Conservation (phyloP, 2,329 filamentous ascomycete genomes). For the Fusarium sp. region DNA sequence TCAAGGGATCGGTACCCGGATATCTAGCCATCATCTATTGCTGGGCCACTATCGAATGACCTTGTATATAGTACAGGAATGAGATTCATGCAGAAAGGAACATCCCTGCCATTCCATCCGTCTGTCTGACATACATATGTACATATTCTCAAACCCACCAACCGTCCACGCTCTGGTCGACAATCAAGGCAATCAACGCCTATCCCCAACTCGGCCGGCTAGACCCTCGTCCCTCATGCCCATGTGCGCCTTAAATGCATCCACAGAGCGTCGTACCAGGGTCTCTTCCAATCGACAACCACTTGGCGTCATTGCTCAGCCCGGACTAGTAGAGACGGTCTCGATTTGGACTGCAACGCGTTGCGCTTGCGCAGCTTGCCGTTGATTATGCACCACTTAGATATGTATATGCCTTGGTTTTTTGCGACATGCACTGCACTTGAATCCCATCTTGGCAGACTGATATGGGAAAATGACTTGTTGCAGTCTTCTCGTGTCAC, state of each 20-base stretch:
- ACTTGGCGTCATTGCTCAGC: slow-evolving; percentile 37
- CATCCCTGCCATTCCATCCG: slow-evolving; percentile 41
- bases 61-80: background rate
- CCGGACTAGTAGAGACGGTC: slow-evolving; percentile 26
- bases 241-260: slow-evolving; percentile 43
- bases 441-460: slow-evolving; percentile 32
- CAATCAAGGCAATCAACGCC: slow-evolving; percentile 47
- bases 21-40: slow-evolving; percentile 28
- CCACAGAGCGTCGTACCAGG: slow-evolving; percentile 36
- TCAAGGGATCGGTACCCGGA: slow-evolving; percentile 10
- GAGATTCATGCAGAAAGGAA: slow-evolving; percentile 2
- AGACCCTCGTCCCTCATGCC: slow-evolving; percentile 38
- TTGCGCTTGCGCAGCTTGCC: slow-evolving; percentile 46
- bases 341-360: slow-evolving; percentile 40
- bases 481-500: slow-evolving; percentile 29
- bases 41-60: background rate
- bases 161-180: slow-evolving; percentile 41
- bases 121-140: slow-evolving; percentile 37
- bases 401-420: background rate
- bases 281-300: slow-evolving; percentile 23
- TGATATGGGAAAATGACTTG: slow-evolving; percentile 17
- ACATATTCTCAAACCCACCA: slow-evolving; percentile 38
- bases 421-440: slow-evolving; percentile 25
- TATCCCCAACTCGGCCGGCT: slow-evolving; percentile 43
- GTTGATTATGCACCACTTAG: slow-evolving; percentile 24